Base-by-base conservation (phyloP, 768 basidiomycete species). In the Agrocybe praecox region DNA sequence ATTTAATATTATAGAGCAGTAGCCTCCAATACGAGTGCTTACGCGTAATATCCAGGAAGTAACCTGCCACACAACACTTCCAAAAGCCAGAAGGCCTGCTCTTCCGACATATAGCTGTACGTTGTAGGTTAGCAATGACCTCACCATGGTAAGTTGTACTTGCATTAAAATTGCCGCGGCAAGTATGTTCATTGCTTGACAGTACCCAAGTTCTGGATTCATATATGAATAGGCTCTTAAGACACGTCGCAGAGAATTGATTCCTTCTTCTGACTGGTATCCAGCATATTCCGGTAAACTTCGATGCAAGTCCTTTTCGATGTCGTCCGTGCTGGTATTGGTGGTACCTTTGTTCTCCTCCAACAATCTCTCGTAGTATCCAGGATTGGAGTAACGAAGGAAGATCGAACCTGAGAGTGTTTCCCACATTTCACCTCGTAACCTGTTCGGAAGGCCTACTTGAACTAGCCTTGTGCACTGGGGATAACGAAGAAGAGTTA, bases 401-500 rank as follows among this genome's bases (percentile, higher is more conserved):
- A 87, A 96, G 52, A 98, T 77, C 5, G 96, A 96, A 0, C 97
- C 97, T 4, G 95, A 96, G 12, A 98, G 81, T 0, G 93, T 90
- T 73, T 99, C 97, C 97, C 97, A 99, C 77, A 98, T 89, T 71
- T 98, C 97, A 14, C 97, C 97, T 21, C 97, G 85, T 9, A 99
- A 80, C 17, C 94, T 81, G 64, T 96, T 97, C 2, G 97, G 97
- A 3, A 99, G 80, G 46, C 97, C 97, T 52, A 98, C 96, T 74
- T 97, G 96, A 1, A 98, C 89, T 23, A 99, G 84, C n/a, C 97
- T 89, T 42, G 96, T 97, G 67, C 94, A 95, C 71, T 96, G 90
- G 0, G 97, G 96, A 71, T 98, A 99, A 29, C 96, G 91, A 18
- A 98, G 78, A 23, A 98, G 82, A 0, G 97, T 96, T n/a, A 98